Base-by-base conservation (phyloP, 2,329 filamentous ascomycete species). In the Penicillium brevicompactum region DNA sequence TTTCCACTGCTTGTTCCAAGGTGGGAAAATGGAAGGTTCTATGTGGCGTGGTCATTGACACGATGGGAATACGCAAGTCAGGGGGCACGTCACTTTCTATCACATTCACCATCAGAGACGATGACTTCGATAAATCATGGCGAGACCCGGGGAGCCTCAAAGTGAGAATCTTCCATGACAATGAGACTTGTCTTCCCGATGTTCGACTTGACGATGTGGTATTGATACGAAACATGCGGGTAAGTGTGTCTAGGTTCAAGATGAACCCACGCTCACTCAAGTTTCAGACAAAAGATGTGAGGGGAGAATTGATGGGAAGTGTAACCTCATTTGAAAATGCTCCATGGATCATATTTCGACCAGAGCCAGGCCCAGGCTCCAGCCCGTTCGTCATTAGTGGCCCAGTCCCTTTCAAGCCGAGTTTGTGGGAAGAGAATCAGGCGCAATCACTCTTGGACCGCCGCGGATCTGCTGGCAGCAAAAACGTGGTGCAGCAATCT, bases 41-140 rank as follows among this genome's bases (percentile, higher is more conserved):
- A 48, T 27, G 24, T 8, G 92, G 91, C 1, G 73, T 93, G 4
- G 83, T 93, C 3, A 83, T 84, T 49, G 89, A 93, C 63, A 81
- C 80, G 46, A 80, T 84, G 53, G 72, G 79, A 1, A 82, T 85
- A 1, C 78, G 76, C 0, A 53, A 69, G 10, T 85, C 85, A 1
- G 75, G 58, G 51, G 80, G 82, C 21, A 65, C 70, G 22, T 87
- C 89, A 80, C 82, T 72, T 64, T 88, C 87, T 70, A 83, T 81
- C 57, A 80, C 80, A 21, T 75, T 91, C 32, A 82, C 79, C 1
- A 68, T 92, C 4, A 83, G 78, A 64, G 88, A 92, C 67, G 67
- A 74, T 10, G 73, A 78, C 7, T 75, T 85, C 52, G 71, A 79
- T 41, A 71, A 27, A 27, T 5, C 5, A 8, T 75, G 4, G 59